Percentiles rank a stretch among this genome's conserved stretches.
Evolutionary conservation across 306 rosid genomes (phyloP).

Genomic region (Corylus avellana): DNA sequence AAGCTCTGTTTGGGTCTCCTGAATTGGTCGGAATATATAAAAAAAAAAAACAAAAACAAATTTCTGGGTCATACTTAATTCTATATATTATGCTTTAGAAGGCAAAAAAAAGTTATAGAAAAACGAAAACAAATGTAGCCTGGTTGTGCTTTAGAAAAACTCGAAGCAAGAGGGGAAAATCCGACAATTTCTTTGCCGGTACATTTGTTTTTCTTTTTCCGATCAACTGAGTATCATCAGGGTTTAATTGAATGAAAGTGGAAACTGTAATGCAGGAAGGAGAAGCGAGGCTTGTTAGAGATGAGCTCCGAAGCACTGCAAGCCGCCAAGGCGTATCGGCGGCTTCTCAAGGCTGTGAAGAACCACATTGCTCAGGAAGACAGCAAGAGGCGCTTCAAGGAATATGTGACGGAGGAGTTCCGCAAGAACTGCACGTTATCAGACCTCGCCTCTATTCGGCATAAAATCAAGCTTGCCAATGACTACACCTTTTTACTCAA

Average conservation of each 20-base stretch:
- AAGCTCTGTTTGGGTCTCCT: no score
- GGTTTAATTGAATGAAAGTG: background rate
- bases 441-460: constrained; percentile 52
- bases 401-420: constrained; percentile 64
- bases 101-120: no score
- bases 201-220: no score
- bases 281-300: constrained; percentile 26
- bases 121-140: no score
- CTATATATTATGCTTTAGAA: no score
- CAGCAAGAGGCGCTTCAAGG: constrained; percentile 57
- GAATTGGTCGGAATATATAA: no score
- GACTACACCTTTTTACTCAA: constrained; percentile 74
- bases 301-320: constrained; percentile 66
- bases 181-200: no score
- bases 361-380: constrained; percentile 70
- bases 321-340: constrained; percentile 64
- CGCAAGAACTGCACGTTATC: constrained; percentile 42
- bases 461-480: constrained; percentile 69
- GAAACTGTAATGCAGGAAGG: constrained; percentile 33
- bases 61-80: no score
- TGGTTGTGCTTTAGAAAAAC: no score
- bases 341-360: constrained; percentile 74
- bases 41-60: no score
- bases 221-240: no score
- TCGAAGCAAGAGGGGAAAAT: no score